Evolutionary conservation across 257 asterid species (phyloP), one percentile per base, ranked within the genome.

Genomic region (Echites panduratus): DNA sequence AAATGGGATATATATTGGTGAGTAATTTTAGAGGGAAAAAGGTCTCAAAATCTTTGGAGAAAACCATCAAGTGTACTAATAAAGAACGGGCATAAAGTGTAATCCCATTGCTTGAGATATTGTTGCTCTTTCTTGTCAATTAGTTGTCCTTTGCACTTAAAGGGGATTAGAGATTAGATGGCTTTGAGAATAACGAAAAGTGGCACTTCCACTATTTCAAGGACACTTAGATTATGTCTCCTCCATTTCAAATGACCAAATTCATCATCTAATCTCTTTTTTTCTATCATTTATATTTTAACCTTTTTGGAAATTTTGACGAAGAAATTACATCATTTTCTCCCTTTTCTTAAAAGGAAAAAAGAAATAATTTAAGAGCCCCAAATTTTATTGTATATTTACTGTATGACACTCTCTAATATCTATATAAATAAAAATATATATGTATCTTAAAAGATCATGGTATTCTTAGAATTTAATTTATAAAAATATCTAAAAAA

Each of bases 191-290:
- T 74, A 75, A 78, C 72, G 71, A 80, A 77, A 84, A 79, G 83
- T 72, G 65, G 77, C 75, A 76, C 62, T 76, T 73, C 35, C 73
- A 82, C 79, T 65, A 57, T 35, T 84, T 83, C 90, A 83, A 83
- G 76, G 88, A 82, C 90, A 80, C 79, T 73, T 44, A 71, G 87
- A 87, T 87, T 88, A 81, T 85, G 91, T 75, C 82, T 76, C 86
- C 79, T 76, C 70, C 29, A 78, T 77, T 79, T 78, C 83, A 81
- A 82, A 66, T 76, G 61, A 64, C 63, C 35, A 59, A 32, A 70
- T 75, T 11, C 47, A 71, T 44, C 57, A 4, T 44, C 26, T 67
- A 52, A 61, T 69, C 43, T 69, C 6, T 47, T 43, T 14, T 64
- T 70, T 59, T 53, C n/a, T 35, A 52, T 40, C 68, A 47, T 45